Conservation (phyloP, 345 rosid species). For the Gossypium longicalyx region DNA sequence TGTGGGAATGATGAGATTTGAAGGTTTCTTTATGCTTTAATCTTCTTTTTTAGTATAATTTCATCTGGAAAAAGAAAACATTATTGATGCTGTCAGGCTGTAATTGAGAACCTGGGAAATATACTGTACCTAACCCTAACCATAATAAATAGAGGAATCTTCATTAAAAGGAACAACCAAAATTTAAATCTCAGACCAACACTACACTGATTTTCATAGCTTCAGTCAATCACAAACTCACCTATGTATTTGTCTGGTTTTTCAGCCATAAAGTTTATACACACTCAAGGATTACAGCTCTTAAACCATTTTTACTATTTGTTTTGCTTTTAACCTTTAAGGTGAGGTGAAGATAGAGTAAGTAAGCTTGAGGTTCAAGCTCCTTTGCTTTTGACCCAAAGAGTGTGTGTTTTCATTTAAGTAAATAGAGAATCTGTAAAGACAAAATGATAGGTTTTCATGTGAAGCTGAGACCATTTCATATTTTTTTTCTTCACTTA, state of each 20-base stretch:
- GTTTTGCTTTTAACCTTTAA: too few relatives aligned
- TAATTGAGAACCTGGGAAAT: neutral
- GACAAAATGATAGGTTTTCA: neutral
- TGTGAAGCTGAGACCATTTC: neutral
- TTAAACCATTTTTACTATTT: too few relatives aligned
- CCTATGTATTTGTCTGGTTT: neutral
- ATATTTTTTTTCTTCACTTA: too few relatives aligned
- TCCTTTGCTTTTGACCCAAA: neutral
- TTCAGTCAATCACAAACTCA: neutral
- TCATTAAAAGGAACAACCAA: too few relatives aligned
- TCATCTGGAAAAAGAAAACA: neutral
- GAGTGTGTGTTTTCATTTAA: neutral
- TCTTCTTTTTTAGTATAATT: neutral
- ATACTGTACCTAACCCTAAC: neutral
- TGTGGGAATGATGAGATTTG: constrained; percentile 1
- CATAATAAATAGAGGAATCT: neutral
- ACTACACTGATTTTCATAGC: too few relatives aligned
- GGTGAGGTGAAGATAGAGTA: too few relatives aligned
- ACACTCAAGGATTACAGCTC: neutral
- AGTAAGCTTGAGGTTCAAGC: neutral
- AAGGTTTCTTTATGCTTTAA: neutral
- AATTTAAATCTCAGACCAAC: too few relatives aligned
- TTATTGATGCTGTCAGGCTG: neutral
- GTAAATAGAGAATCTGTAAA: neutral
- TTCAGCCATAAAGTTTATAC: too few relatives aligned